These are phyloP conservation scores for Debaryomyces psychrophilus DNA, from an alignment of 1,139 yeast genomes.

Conservation along the genomic window DNA sequence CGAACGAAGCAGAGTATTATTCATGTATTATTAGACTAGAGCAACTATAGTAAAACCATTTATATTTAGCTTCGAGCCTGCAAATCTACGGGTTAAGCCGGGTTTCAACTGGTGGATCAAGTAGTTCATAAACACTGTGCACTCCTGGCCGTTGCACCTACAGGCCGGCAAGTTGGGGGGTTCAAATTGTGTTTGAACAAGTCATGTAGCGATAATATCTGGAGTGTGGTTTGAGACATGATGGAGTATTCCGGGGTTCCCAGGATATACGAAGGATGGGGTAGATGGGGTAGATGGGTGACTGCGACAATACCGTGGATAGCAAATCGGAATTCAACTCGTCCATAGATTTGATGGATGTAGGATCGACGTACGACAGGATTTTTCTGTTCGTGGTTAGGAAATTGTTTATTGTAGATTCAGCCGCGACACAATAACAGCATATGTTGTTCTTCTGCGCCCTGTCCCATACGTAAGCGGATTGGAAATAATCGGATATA, in stretches of 20 bases:
- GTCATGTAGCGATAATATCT: constrained; percentile 11
- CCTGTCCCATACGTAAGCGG: constrained; percentile 15
- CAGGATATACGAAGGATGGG: constrained; percentile 3
- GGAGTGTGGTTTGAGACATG: constrained; percentile 4
- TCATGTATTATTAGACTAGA: background rate
- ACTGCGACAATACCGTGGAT: constrained; percentile 10
- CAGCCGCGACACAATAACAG: constrained; percentile 6
- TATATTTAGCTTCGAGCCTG: background rate
- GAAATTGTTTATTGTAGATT: constrained; percentile 9
- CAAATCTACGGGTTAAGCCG: background rate
- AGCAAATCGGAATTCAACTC: constrained; percentile 16
- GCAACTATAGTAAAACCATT: constrained; percentile 3
- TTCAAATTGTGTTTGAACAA: constrained; percentile 15
- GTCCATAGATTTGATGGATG: constrained; percentile 12
- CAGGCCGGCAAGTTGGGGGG: constrained; percentile 14
- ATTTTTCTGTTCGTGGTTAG: constrained; percentile 15
- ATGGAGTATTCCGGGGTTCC: background rate
- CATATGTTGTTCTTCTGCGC: constrained; percentile 7
- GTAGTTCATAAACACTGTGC: background rate
- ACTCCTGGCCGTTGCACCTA: constrained; percentile 14
- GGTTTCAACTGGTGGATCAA: constrained; percentile 3
- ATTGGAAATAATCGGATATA: constrained; percentile 17
- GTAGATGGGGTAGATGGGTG: constrained; percentile 6
- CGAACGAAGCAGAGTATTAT: background rate
- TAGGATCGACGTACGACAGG: constrained; percentile 20